These are phyloP conservation scores for Scleroderma bovista DNA, from an alignment of 768 basidiomycete genomes.

Conservation along the genomic window DNA sequence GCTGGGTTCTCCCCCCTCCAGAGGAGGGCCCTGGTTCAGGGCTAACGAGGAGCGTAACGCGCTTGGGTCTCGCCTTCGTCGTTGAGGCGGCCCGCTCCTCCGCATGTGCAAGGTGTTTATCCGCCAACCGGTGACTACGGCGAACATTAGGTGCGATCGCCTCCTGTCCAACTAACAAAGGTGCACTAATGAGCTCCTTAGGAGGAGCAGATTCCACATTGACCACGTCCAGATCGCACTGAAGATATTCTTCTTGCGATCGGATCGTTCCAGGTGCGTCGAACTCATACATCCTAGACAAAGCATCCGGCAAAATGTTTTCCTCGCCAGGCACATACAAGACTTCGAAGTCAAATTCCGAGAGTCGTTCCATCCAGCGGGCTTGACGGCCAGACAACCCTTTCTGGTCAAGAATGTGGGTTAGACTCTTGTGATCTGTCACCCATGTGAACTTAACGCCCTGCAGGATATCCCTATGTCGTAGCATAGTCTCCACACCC, in stretches of 20 bases:
- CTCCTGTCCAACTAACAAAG: slow-evolving; percentile 1
- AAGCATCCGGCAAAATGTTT: slow-evolving; percentile 23
- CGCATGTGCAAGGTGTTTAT: background rate
- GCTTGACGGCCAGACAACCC: background rate
- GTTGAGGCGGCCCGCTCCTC: too few relatives aligned
- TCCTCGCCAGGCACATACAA: slow-evolving; percentile 22
- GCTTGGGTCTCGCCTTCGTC: too few relatives aligned
- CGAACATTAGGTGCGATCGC: background rate
- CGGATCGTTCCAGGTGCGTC: background rate
- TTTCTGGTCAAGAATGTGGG: background rate
- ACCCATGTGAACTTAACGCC: background rate
- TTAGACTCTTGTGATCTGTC: background rate
- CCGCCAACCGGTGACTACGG: background rate
- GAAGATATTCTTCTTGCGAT: background rate
- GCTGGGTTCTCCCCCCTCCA: too few relatives aligned
- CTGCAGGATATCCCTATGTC: background rate
- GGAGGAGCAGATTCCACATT: background rate
- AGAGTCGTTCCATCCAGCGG: background rate
- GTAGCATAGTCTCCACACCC: background rate
- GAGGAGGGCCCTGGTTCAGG: too few relatives aligned
- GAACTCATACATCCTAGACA: slow-evolving; percentile 16
- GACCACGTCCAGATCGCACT: background rate
- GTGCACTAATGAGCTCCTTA: background rate
- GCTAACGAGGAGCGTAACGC: too few relatives aligned
- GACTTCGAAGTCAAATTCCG: slow-evolving; percentile 28